A percentile compares a stretch with the other conserved stretches of the same genome.
These are phyloP conservation scores for Aspergillus aculeatus DNA, from an alignment of 2,329 filamentous ascomycete genomes.

Conservation along the genomic window DNA sequence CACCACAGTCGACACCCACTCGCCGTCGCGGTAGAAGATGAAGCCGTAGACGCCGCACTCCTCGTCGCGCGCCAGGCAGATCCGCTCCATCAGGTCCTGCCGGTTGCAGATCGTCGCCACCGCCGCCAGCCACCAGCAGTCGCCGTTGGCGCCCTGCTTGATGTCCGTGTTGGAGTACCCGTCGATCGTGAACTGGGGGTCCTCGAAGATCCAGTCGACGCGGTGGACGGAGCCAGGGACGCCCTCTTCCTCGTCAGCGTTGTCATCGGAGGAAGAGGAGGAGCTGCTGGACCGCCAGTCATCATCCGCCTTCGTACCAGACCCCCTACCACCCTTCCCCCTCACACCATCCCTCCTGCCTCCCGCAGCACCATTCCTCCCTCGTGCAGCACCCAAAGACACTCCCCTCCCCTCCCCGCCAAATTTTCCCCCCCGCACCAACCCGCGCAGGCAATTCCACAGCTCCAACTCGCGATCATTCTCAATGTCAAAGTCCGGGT, in stretches of 20 bases:
- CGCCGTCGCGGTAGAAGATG: not conserved
- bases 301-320: not conserved
- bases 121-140: conserved; percentile 1
- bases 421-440: not conserved
- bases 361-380: too few species aligned
- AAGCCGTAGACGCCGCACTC: conserved; percentile 1
- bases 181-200: not conserved
- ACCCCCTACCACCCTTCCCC: not conserved
- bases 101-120: not conserved
- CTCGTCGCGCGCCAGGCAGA: not conserved
- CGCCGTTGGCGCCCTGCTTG: conserved; percentile 1
- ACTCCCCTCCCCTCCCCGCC: too few species aligned
- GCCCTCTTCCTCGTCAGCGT: not conserved
- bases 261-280: not conserved
- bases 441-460: not conserved
- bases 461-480: not conserved
- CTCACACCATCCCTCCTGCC: too few species aligned
- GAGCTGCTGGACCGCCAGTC: not conserved
- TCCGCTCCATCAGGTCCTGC: not conserved
- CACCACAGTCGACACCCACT: not conserved
- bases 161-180: not conserved
- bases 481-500: not conserved
- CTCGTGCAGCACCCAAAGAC: too few species aligned
- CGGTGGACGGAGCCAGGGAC: not conserved
- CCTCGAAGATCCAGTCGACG: not conserved